Percentiles rank a stretch among this genome's conserved stretches.
Conservation (phyloP, 345 rosid species). For the Leavenworthia alabamica region DNA sequence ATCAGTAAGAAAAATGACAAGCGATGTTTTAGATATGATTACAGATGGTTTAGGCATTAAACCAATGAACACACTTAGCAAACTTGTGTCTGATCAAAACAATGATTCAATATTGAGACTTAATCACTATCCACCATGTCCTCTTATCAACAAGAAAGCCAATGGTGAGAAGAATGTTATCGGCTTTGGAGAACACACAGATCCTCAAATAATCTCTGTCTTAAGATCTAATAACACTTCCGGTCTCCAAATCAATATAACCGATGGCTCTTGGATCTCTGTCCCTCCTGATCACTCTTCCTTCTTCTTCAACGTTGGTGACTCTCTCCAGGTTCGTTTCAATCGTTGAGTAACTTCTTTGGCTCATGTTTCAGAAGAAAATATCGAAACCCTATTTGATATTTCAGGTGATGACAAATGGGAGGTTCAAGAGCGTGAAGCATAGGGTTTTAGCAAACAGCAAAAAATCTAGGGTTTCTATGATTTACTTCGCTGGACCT, state of each 20-base stretch:
- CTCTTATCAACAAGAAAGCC: constrained; percentile 2
- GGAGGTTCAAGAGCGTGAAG: constrained; percentile 75
- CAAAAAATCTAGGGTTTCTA: constrained; percentile 58
- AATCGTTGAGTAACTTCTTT: background rate
- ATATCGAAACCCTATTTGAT: background rate
- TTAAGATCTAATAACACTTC: constrained; percentile 77
- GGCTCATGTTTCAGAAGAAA: background rate
- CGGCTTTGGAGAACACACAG: constrained; percentile 91
- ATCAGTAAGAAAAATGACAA: constrained; percentile 57
- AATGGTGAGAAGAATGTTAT: constrained; percentile 30
- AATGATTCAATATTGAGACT: constrained; percentile 68
- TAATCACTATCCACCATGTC: constrained; percentile 70
- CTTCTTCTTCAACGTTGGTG: constrained; percentile 81
- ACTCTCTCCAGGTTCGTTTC: constrained; percentile 57
- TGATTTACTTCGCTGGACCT: constrained; percentile 88
- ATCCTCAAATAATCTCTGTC: constrained; percentile 82
- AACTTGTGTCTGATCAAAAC: constrained; percentile 54
- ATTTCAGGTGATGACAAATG: constrained; percentile 78
- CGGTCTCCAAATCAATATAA: constrained; percentile 68
- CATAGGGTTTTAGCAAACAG: constrained; percentile 72
- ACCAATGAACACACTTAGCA: constrained; percentile 53
- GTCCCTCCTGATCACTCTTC: constrained; percentile 69
- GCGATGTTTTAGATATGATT: constrained; percentile 57
- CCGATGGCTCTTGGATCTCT: constrained; percentile 65
- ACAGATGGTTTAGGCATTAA: constrained; percentile 68